phyloP scores from a whole-genome alignment of 495 filamentous ascomycete species.

The Penicillium argentinense region DNA sequence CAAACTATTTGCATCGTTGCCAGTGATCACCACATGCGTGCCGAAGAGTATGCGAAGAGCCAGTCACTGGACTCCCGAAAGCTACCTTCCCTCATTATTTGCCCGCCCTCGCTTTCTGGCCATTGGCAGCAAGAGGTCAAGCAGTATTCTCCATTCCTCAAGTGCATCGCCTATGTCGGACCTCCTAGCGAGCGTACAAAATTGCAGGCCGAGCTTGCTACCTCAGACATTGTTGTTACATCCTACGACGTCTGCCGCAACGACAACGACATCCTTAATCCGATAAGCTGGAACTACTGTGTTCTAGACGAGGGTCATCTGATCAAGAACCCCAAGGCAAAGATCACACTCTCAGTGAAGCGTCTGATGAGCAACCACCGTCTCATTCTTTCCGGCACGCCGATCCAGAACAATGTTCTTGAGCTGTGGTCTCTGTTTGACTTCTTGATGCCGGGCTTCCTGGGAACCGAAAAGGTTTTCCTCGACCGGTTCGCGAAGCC shows the following conservation, averaged over 20 bases:
- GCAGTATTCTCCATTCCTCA: conserved; percentile 91
- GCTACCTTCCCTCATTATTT: conserved; percentile 90
- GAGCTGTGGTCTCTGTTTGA: conserved; percentile 99
- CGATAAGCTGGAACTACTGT: conserved; percentile 93
- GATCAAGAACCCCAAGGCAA: conserved; percentile 97
- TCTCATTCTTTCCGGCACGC: conserved; percentile 92
- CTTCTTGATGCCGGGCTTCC: conserved; percentile 97
- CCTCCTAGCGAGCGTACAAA: conserved; percentile 74
- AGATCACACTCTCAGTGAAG: conserved; percentile 90
- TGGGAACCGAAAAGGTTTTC: conserved; percentile 98
- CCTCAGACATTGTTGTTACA: conserved; percentile 90
- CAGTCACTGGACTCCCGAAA: conserved; percentile 70
- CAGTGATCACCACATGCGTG: conserved; percentile 91
- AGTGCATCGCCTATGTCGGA: conserved; percentile 84
- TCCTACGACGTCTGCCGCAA: conserved; percentile 98
- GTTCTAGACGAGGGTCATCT: conserved; percentile 97
- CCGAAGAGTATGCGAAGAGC: conserved; percentile 83
- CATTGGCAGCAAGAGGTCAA: conserved; percentile 99
- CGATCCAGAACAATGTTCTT: conserved; percentile 96
- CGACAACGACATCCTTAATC: conserved; percentile 78
- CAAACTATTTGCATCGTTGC: conserved; percentile 98
- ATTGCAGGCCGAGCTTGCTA: conserved; percentile 63
- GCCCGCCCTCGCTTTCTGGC: conserved; percentile 94
- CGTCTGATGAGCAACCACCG: conserved; percentile 85
- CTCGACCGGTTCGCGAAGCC: conserved; percentile 96